Conservation (phyloP, 257 asterid genomes). For the Penstemon davidsonii region DNA sequence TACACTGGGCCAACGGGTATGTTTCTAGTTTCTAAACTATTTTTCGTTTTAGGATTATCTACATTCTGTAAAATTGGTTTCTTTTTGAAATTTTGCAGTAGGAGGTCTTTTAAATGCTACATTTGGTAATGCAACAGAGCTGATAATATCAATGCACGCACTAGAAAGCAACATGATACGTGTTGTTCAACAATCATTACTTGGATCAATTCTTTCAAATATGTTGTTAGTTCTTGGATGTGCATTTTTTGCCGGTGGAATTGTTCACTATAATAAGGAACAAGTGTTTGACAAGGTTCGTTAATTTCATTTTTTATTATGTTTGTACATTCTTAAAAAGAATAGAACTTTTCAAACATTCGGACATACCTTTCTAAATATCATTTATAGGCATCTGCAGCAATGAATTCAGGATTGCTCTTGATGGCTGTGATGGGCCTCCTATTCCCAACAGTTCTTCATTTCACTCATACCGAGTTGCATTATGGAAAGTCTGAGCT, state of each 20-base stretch:
- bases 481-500: slow-evolving; percentile 81
- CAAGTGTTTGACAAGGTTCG: slow-evolving; percentile 80
- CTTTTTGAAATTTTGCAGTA: slow-evolving; percentile 46
- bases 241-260: slow-evolving; percentile 91
- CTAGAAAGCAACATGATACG: slow-evolving; percentile 85
- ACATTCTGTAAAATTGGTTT: too few species aligned
- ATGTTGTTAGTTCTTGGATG: slow-evolving; percentile 98
- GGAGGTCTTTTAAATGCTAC: slow-evolving; percentile 98
- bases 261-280: slow-evolving; percentile 66
- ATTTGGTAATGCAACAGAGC: slow-evolving; percentile 95
- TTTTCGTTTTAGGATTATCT: too few species aligned
- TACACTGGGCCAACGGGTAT: slow-evolving; percentile 81
- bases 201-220: slow-evolving; percentile 94
- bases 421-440: slow-evolving; percentile 93
- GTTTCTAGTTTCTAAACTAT: slow-evolving; percentile 1
- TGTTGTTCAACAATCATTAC: slow-evolving; percentile 88
- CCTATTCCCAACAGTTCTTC: slow-evolving; percentile 75
- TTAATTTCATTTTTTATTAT: not conserved
- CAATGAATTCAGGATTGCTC: slow-evolving; percentile 77
- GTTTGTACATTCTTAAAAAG: too few species aligned
- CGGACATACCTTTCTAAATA: too few species aligned
- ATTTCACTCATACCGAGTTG: slow-evolving; percentile 73
- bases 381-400: slow-evolving; percentile 50
- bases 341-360: too few species aligned
- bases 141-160: slow-evolving; percentile 91